phyloP scores from a whole-genome alignment of 306 rosid species.

The Citrullus mucosospermus region DNA sequence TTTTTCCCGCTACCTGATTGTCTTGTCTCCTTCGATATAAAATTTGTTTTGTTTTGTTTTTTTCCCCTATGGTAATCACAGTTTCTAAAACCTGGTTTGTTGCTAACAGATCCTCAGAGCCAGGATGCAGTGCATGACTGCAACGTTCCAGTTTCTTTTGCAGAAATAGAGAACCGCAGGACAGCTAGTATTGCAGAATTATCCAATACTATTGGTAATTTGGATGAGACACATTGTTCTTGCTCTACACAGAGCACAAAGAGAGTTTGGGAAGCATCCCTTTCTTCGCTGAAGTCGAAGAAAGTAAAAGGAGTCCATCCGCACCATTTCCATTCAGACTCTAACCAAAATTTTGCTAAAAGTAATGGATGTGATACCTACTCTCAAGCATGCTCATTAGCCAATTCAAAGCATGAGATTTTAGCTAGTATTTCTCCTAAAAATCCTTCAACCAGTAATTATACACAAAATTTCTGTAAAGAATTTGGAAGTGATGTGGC shows the following conservation, averaged over 20 bases:
- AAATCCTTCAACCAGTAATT: slow-evolving; percentile 15
- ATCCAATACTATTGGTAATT: slow-evolving; percentile 22
- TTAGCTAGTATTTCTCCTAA: slow-evolving; percentile 18
- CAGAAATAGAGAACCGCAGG: slow-evolving; percentile 15
- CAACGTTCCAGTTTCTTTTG: slow-evolving; percentile 19
- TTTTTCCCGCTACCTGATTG: background rate
- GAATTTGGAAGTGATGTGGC: slow-evolving; percentile 16
- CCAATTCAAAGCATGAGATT: slow-evolving; percentile 11
- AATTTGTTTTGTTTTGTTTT: background rate
- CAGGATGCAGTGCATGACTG: slow-evolving; percentile 14
- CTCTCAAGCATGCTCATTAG: slow-evolving; percentile 25
- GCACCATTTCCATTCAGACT: slow-evolving; percentile 28
- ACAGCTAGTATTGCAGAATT: slow-evolving; percentile 12
- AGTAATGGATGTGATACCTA: slow-evolving; percentile 24
- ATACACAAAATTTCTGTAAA: slow-evolving; percentile 13
- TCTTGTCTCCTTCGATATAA: background rate
- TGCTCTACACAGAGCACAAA: slow-evolving; percentile 38
- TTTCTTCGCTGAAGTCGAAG: slow-evolving; percentile 80
- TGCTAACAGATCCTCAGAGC: slow-evolving; percentile 22
- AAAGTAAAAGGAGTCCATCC: slow-evolving; percentile 70
- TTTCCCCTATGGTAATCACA: background rate
- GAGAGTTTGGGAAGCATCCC: slow-evolving; percentile 71
- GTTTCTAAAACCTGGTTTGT: background rate
- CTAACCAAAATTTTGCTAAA: slow-evolving; percentile 28
- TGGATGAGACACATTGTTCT: slow-evolving; percentile 23